Conservation (phyloP, 2,329 filamentous ascomycete species). For the Neophaeococcomyces mojaviensis region DNA sequence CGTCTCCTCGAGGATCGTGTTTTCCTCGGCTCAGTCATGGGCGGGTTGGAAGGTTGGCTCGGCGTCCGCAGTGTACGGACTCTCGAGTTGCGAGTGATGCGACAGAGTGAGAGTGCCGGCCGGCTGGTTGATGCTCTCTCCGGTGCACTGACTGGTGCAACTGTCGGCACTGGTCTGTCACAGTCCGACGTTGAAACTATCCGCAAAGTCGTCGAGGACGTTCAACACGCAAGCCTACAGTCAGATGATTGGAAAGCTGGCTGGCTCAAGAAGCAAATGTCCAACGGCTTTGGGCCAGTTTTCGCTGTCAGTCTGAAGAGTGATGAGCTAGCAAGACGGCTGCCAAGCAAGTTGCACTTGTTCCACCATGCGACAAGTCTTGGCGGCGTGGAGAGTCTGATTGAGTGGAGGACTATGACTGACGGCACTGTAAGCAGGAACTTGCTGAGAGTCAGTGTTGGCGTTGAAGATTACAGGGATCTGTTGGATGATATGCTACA, state of each 20-base stretch:
- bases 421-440: conserved; percentile 64
- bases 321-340: conserved; percentile 51
- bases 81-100: conserved; percentile 69
- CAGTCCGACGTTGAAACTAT: conserved; percentile 40
- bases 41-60: conserved; percentile 84
- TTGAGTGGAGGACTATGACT: conserved; percentile 92
- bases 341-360: conserved; percentile 71
- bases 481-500: conserved; percentile 65
- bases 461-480: conserved; percentile 81
- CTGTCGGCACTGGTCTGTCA: conserved; percentile 31
- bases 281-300: conserved; percentile 79
- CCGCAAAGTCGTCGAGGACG: conserved; percentile 48
- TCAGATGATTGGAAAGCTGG: conserved; percentile 47
- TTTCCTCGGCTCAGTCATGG: conserved; percentile 77
- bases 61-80: conserved; percentile 81
- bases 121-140: conserved; percentile 66
- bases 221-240: conserved; percentile 78
- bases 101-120: conserved; percentile 66
- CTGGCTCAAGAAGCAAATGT: conserved; percentile 87
- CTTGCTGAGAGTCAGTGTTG: conserved; percentile 74
- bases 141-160: conserved; percentile 36
- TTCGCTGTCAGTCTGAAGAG: conserved; percentile 66
- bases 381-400: conserved; percentile 88
- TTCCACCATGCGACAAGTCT: conserved; percentile 95
- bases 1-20: conserved; percentile 61